A percentile compares a stretch with the other conserved stretches of the same genome.
Evolutionary conservation across 2,329 filamentous ascomycete species (phyloP).

Genomic region (Pseudogymnoascus sp.): DNA sequence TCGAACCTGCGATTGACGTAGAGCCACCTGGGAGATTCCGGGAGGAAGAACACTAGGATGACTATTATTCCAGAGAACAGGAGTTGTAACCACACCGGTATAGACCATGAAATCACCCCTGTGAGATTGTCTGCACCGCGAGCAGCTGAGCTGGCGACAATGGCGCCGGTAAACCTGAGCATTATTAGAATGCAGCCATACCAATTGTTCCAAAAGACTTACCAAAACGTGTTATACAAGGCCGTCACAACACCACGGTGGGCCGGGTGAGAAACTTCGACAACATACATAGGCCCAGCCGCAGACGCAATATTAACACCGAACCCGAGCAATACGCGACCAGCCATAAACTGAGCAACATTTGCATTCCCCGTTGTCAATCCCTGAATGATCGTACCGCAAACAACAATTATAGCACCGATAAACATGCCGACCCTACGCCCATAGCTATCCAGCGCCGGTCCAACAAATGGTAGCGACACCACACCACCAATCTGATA

Average conservation of each 20-base stretch:
- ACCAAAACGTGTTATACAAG: constrained; percentile 27
- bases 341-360: constrained; percentile 43
- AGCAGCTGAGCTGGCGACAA: constrained; percentile 48
- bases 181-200: constrained; percentile 20
- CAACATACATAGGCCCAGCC: constrained; percentile 42
- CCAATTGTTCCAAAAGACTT: not conserved
- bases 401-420: constrained; percentile 37
- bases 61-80: constrained; percentile 43
- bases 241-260: constrained; percentile 38
- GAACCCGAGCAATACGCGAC: constrained; percentile 57
- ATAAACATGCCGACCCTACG: constrained; percentile 42
- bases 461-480: constrained; percentile 42
- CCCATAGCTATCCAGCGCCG: constrained; percentile 41
- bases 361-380: constrained; percentile 25
- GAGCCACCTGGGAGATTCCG: constrained; percentile 41
- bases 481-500: constrained; percentile 46
- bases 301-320: constrained; percentile 42
- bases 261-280: constrained; percentile 42
- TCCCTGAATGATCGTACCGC: constrained; percentile 42
- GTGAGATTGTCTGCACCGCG: constrained; percentile 43
- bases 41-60: constrained; percentile 38
- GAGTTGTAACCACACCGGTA: constrained; percentile 48
- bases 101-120: constrained; percentile 36
- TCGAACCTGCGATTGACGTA: constrained; percentile 36
- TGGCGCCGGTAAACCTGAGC: constrained; percentile 45